A percentile compares a stretch with the other conserved stretches of the same genome.
Conservation (phyloP, 768 basidiomycete genomes). For the Punctularia strigosozonata region DNA sequence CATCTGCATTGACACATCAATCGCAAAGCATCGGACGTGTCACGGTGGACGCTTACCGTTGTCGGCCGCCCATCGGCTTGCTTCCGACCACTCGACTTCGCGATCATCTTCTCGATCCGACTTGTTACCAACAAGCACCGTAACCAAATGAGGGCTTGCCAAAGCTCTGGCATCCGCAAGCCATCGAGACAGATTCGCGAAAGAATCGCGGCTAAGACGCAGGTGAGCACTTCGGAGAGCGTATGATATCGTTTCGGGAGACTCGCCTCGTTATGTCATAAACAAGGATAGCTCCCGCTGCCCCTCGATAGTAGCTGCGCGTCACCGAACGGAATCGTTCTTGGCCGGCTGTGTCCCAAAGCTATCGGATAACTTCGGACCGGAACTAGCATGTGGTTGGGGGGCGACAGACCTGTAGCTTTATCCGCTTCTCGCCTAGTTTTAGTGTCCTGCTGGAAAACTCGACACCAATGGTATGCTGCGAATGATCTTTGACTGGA, state of each 20-base stretch:
- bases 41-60: slow-evolving; percentile 50
- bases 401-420: slow-evolving; percentile 80
- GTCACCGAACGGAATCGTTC: slow-evolving; percentile 92
- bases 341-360: slow-evolving; percentile 98
- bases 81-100: slow-evolving; percentile 94
- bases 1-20: slow-evolving; percentile 35
- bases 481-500: slow-evolving; percentile 91
- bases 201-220: slow-evolving; percentile 67
- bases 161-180: slow-evolving; percentile 87
- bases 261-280: slow-evolving; percentile 85
- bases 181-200: slow-evolving; percentile 78
- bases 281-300: slow-evolving; percentile 83
- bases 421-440: slow-evolving; percentile 89
- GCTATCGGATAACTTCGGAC: slow-evolving; percentile 33
- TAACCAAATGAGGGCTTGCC: slow-evolving; percentile 84
- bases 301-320: slow-evolving; percentile 91
- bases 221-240: slow-evolving; percentile 9
- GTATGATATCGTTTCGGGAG: slow-evolving; percentile 12
- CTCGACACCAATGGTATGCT: slow-evolving; percentile 98
- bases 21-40: background rate
- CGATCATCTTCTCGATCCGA: slow-evolving; percentile 89
- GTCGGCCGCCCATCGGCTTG: slow-evolving; percentile 90
- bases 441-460: slow-evolving; percentile 92
- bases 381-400: too few relatives aligned
- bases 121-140: slow-evolving; percentile 91